Conservation (phyloP, 352 stramenopile species). For the Phytopythium chamaehyphon region DNA sequence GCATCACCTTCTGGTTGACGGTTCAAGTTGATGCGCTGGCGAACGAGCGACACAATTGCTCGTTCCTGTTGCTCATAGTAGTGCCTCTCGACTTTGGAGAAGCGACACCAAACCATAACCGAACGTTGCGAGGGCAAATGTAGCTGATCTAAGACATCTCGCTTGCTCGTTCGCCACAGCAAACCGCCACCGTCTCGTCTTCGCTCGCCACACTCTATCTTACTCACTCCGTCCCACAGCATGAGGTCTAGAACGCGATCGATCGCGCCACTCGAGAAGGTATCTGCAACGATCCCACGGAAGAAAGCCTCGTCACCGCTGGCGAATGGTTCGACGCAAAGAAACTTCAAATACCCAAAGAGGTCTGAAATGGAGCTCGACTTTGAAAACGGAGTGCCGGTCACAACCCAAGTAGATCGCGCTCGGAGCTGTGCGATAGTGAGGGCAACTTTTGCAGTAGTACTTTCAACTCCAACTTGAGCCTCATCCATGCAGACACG, state of each 20-base stretch:
- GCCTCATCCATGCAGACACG: constrained; percentile 92
- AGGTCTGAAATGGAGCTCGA: constrained; percentile 61
- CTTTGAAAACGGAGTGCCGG: constrained; percentile 81
- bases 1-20: neutral
- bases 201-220: neutral
- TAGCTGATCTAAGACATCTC: constrained; percentile 65
- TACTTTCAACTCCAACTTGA: constrained; percentile 86
- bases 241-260: constrained; percentile 47
- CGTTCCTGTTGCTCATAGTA: constrained; percentile 76
- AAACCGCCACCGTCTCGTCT: constrained; percentile 24
- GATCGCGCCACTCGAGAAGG: constrained; percentile 32
- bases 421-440: constrained; percentile 74
- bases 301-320: constrained; percentile 25
- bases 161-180: constrained; percentile 80
- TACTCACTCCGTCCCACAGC: constrained; percentile 28
- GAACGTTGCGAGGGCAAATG: constrained; percentile 48
- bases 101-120: constrained; percentile 59
- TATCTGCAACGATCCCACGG: constrained; percentile 24
- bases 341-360: constrained; percentile 78
- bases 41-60: constrained; percentile 34
- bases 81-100: constrained; percentile 70
- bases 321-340: constrained; percentile 34
- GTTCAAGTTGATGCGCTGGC: constrained; percentile 18
- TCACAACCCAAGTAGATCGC: constrained; percentile 84
- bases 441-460: constrained; percentile 61